phyloP scores from a whole-genome alignment of 805 yeast species.

The Candida broadrunensis region DNA sequence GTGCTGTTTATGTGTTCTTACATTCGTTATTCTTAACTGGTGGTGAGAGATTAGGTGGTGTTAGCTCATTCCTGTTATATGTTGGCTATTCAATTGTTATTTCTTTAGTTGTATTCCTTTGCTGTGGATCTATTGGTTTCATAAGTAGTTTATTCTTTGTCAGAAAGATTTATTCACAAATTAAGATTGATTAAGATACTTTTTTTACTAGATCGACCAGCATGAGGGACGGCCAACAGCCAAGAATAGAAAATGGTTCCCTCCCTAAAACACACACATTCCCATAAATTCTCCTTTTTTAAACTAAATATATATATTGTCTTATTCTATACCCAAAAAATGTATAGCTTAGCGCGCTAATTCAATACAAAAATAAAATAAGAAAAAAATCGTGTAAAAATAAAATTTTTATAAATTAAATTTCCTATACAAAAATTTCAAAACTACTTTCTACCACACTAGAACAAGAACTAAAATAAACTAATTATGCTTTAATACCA shows the following conservation, averaged over 20 bases:
- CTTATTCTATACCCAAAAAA: too few relatives aligned
- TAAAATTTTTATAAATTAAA: too few relatives aligned
- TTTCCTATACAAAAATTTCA: too few relatives aligned
- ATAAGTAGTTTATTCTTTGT: conserved; percentile 70
- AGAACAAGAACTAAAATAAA: too few relatives aligned
- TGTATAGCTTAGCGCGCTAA: too few relatives aligned
- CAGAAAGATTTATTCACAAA: conserved; percentile 74
- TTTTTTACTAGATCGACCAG: conserved; percentile 41
- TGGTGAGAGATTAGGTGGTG: conserved; percentile 62
- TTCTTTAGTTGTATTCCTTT: conserved; percentile 66
- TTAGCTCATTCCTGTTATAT: conserved; percentile 74
- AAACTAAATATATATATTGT: too few relatives aligned
- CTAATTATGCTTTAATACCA: conserved; percentile 20
- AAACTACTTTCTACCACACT: too few relatives aligned
- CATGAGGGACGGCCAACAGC: conserved; percentile 6
- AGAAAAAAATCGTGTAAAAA: too few relatives aligned
- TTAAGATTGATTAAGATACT: conserved; percentile 75
- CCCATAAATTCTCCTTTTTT: not conserved
- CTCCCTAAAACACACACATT: not conserved
- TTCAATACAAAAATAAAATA: too few relatives aligned
- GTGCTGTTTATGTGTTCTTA: conserved; percentile 77
- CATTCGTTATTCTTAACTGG: conserved; percentile 77
- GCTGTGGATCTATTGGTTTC: conserved; percentile 89
- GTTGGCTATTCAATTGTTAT: conserved; percentile 78
- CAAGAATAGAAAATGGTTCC: conserved; percentile 1